Evolutionary conservation across 495 filamentous ascomycete genomes (phyloP), one percentile per base, ranked within the genome.

Genomic region (Aspergillus leporis): DNA sequence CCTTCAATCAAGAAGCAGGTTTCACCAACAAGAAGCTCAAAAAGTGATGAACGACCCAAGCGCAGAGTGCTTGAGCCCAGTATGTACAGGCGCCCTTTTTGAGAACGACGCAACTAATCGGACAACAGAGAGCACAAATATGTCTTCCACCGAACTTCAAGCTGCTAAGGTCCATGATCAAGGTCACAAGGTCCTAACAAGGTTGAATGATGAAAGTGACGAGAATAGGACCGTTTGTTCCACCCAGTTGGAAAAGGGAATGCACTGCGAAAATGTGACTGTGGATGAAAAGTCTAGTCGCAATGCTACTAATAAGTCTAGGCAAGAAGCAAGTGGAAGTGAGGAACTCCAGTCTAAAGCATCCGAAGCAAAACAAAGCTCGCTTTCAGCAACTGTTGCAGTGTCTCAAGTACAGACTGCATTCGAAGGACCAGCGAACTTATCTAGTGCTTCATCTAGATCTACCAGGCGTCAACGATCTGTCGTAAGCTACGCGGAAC

Each of bases 401-500:
- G 18, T 21, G 7, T n/a, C 43, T 23, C 18, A 23, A 47, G 13
- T 23, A 47, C 43, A 47, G 43, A 10, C 2, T 47, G 43, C 2
- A 6, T 23, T 23, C 38, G 56, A 56, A 32, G 47, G 59, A 51
- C 21, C 50, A 10, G 28, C 55, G 41, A 61, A 46, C 40, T 47
- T 63, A n/a, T 45, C 61, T 2, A 80, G 77, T 48, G 76, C 80
- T 36, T 78, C 76, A 52, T 78, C 75, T 34, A 80, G 90, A 49
- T 80, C 84, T 10, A 85, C 83, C 45, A 78, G 91, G 25, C 84
- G 91, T 59, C 81, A 85, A 13, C 76, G 86, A 51, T 75, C 83
- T 7, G 79, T 81, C 30, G 81, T 96, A 48, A 94, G 89, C 74
- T 96, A 96, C 68, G 89, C 90, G 22, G 89, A 93, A 70, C 91